Evolutionary conservation across 768 basidiomycete genomes (phyloP), one percentile per base, ranked within the genome.

Genomic region (Serendipita vermifera): DNA sequence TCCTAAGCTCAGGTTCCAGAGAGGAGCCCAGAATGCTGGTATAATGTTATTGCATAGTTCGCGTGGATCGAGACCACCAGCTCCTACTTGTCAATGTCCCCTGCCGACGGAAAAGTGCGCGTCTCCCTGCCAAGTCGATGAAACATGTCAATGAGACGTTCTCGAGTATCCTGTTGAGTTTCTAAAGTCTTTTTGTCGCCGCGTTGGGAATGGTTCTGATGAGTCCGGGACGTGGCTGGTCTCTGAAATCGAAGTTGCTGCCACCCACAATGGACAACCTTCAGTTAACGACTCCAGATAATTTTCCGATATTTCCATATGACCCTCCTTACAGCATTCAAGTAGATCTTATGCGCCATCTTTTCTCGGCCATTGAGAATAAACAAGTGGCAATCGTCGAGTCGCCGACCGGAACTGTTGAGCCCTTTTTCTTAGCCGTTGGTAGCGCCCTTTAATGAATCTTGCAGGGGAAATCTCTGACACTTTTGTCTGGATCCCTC

Each of bases 371-470:
- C 0, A 85, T 96, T 40, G 89, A 93, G 66, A 61, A 71, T n/a
- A 72, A 71, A 40, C 80, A 81, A 60, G 78, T 96, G 15, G 78
- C 89, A 1, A 83, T 97, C 48, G 76, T 93, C 29, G 89, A 92
- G 67, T 87, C 85, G 61, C 90, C 90, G 0, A 92, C 90, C 0
- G 90, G 89, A 62, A 92, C 89, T 24, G 89, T 88, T 57, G 67
- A 78, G 63, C 38, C 33, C 9, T 53, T 22, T 9, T 5, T 36
- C 3, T 35, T 55, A 20, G 2, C 33, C 20, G 6, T 27, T 38
- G 26, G 13, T 56, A 27, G 3, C n/a, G n/a, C n/a, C n/a, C n/a
- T n/a, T n/a, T n/a, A n/a, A n/a, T n/a, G n/a, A n/a, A n/a, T n/a
- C 17, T 6, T 9, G 27, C 63, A 92, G 89, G 90, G 90, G 26